Conservation (phyloP, 192 early-diverging fungal species). For the Gryganskiella cystojenkinii region DNA sequence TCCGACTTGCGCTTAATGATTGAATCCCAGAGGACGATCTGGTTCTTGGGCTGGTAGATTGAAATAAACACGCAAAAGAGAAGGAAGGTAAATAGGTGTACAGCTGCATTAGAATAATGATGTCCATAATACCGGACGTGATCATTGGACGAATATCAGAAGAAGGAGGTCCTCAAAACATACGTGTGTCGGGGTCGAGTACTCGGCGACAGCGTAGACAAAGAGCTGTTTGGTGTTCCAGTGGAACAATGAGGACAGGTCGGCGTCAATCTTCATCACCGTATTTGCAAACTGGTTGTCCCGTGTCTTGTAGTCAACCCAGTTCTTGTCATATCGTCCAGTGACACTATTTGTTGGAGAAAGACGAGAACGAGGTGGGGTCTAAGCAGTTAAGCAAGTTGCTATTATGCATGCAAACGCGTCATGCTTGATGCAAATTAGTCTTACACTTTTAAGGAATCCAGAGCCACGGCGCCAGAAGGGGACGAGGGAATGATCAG, state of each 20-base stretch:
- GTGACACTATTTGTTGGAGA: slow-evolving; percentile 57
- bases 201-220: slow-evolving; percentile 82
- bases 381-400: not conserved
- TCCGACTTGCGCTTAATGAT: slow-evolving; percentile 78
- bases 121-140: not conserved
- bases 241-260: slow-evolving; percentile 82
- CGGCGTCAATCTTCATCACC: slow-evolving; percentile 75
- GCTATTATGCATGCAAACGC: not conserved
- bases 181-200: slow-evolving; percentile 75
- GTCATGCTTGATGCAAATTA: not conserved
- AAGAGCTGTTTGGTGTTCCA: slow-evolving; percentile 95
- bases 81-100: not conserved
- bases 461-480: slow-evolving; percentile 31
- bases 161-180: no score
- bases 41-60: slow-evolving; percentile 68
- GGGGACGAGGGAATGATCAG: slow-evolving; percentile 47
- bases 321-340: slow-evolving; percentile 62
- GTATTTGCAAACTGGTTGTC: slow-evolving; percentile 71
- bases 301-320: slow-evolving; percentile 63
- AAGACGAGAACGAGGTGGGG: not conserved
- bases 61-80: slow-evolving; percentile 1
- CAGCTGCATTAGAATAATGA: slow-evolving; percentile 5
- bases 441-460: slow-evolving; percentile 45
- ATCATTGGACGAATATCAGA: no score
- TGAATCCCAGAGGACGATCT: slow-evolving; percentile 86